phyloP scores from a whole-genome alignment of 2,329 filamentous ascomycete species.

The Tolypocladium inflatum region DNA sequence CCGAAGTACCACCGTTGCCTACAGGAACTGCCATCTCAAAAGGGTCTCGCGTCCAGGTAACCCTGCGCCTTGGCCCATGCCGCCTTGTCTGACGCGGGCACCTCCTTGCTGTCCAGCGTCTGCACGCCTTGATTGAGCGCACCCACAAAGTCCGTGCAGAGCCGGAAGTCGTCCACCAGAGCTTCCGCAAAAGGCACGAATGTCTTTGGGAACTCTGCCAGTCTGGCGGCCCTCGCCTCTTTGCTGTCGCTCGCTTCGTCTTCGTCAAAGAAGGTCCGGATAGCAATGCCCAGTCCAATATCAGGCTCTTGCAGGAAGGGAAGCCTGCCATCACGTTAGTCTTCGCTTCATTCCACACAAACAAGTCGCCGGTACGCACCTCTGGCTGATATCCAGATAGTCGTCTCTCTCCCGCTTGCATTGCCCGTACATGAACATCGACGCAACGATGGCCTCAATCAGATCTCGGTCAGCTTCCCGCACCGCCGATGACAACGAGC shows the following conservation, averaged over 20 bases:
- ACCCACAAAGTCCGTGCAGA: constrained; percentile 48
- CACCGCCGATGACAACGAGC: constrained; percentile 71
- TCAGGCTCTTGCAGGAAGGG: constrained; percentile 64
- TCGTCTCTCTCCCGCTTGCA: constrained; percentile 61
- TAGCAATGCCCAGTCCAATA: constrained; percentile 67
- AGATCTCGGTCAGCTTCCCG: constrained; percentile 73
- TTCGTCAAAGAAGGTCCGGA: constrained; percentile 72
- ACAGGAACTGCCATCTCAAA: constrained; percentile 14
- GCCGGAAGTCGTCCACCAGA: constrained; percentile 49
- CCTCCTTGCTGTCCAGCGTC: constrained; percentile 36
- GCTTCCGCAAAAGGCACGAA: constrained; percentile 51
- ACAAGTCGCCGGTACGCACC: constrained; percentile 38
- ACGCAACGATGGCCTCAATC: constrained; percentile 70
- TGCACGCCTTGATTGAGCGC: constrained; percentile 49
- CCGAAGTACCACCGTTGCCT: not conserved
- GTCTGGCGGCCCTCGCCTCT: constrained; percentile 33
- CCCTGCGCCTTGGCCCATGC: constrained; percentile 46
- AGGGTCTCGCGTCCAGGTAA: constrained; percentile 38
- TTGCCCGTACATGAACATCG: constrained; percentile 74
- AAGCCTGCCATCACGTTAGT: constrained; percentile 31
- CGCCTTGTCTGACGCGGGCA: constrained; percentile 35
- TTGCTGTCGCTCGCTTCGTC: constrained; percentile 48
- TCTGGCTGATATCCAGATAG: constrained; percentile 58
- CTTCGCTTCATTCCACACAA: not conserved
- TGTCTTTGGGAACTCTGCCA: constrained; percentile 38